Evolutionary conservation across 108 stramenopile species (phyloP), one percentile per base, ranked within the genome.

Genomic region (Cyclotella kingstonii): DNA sequence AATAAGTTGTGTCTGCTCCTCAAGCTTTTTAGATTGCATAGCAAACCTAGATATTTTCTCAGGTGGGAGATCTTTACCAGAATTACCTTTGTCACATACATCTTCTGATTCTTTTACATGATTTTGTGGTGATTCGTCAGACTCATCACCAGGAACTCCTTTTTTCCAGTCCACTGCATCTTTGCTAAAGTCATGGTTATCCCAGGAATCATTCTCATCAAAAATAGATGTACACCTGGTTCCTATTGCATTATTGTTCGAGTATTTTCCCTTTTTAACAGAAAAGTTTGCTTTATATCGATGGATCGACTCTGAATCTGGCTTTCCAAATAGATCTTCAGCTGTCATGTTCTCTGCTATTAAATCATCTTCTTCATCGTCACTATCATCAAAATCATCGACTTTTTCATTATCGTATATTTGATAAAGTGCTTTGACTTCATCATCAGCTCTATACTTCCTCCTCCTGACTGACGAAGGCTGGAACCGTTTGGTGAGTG

Each of bases 361-460:
- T 2, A 65, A 60, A 35, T 63, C 77, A 18, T 65, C 70, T 19
- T 61, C 70, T 14, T 78, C 70, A 43, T 74, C 79, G 22, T 73
- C 78, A 21, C 30, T 55, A 26, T 44, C 68, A 11, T 73, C 82
- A 50, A 63, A 73, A 22, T 47, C 74, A 10, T 63, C 69, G 4
- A 54, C 56, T 11, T 66, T 43, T 9, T 28, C 80, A 15, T 54
- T 70, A 18, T 93, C 81, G 63, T 93, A 91, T 11, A 91, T 26
- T 14, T 64, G 50, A 60, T 81, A 86, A 31, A 90, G 58, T 19
- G 86, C 86, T 30, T 86, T 82, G 34, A 95, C 84, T 17, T 90
- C 92, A 22, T 95, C 92, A 22, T 92, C 87, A 18, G 80, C 84
- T 17, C 93, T 76, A 65, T 87, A 89, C 54, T 87, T 89, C 46